Evolutionary conservation across 1,284 basidiomycete genomes (phyloP).

Genomic region (Singerocomus rubriflavus): DNA sequence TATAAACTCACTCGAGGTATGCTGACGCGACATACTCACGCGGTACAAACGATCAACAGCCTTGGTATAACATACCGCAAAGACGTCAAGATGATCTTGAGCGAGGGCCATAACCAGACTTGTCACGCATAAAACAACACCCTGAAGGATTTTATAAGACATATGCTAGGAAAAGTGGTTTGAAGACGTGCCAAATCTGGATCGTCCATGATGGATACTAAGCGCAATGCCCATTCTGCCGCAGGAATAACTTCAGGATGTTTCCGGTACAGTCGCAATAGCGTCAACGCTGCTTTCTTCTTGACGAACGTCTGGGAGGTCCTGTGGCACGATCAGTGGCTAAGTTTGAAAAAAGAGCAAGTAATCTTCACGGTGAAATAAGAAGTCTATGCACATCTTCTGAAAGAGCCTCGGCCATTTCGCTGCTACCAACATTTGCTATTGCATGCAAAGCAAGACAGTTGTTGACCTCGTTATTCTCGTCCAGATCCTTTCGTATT

Average conservation of each 20-base stretch:
- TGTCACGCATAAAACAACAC: constrained; percentile 92
- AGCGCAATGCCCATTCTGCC: constrained; percentile 92
- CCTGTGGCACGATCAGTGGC: constrained; percentile 40
- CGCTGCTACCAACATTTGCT: constrained; percentile 95
- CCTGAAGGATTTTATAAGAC: constrained; percentile 44
- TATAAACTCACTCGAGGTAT: constrained; percentile 14
- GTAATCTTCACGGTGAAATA: constrained; percentile 82
- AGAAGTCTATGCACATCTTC: constrained; percentile 93
- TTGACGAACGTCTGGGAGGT: constrained; percentile 95
- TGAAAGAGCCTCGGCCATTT: constrained; percentile 95
- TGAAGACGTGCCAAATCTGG: constrained; percentile 65
- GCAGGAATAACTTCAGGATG: constrained; percentile 93
- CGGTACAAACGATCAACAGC: constrained; percentile 88
- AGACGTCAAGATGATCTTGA: constrained; percentile 91
- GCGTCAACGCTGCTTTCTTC: constrained; percentile 96
- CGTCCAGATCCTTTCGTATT: constrained; percentile 95
- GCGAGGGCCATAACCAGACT: constrained; percentile 94
- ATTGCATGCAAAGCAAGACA: constrained; percentile 98
- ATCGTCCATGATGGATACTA: constrained; percentile 95
- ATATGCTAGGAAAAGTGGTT: not conserved
- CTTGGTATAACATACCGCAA: constrained; percentile 88
- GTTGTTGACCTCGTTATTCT: constrained; percentile 93
- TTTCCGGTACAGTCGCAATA: constrained; percentile 92
- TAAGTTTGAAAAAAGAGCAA: constrained; percentile 2
- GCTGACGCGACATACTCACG: constrained; percentile 44